Conservation (phyloP, 352 stramenopile genomes). For the Phytophthora boehmeriae region DNA sequence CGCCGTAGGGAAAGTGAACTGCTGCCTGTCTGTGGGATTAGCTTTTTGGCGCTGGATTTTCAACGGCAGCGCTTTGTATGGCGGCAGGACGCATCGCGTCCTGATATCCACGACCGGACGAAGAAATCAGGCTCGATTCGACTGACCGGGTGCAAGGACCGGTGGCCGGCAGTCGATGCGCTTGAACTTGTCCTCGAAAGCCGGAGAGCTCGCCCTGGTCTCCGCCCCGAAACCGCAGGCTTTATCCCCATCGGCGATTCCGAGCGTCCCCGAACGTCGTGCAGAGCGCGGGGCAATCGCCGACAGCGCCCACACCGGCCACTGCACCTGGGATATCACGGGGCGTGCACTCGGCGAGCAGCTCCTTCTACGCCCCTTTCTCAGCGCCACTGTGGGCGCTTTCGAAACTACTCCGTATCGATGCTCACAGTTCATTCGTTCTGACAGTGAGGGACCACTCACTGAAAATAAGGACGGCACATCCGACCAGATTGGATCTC, state of each 20-base stretch:
- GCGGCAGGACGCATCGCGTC: constrained; percentile 2
- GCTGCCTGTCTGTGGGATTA: not conserved
- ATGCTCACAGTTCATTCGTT: constrained; percentile 5
- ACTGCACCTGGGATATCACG: constrained; percentile 3
- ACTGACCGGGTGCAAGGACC: constrained; percentile 19
- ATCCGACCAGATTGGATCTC: no score
- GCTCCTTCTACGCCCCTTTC: constrained; percentile 3
- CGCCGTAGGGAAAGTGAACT: not conserved
- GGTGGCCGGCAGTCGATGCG: not conserved
- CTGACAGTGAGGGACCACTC: no score
- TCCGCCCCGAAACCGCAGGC: not conserved
- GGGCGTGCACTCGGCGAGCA: not conserved
- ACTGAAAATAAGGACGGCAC: no score
- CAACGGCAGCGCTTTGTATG: not conserved
- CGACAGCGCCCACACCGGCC: not conserved
- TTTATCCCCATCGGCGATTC: not conserved
- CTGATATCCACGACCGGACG: constrained; percentile 37
- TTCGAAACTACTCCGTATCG: constrained; percentile 37
- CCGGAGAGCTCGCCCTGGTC: not conserved
- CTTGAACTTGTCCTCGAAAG: constrained; percentile 4
- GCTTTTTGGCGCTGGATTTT: constrained; percentile 1
- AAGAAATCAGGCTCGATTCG: constrained; percentile 39
- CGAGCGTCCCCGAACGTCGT: not conserved
- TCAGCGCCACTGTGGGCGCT: constrained; percentile 16
- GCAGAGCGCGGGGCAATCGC: not conserved